These are phyloP conservation scores for Neofusicoccum cordaticola DNA, from an alignment of 2,329 filamentous ascomycete species.

Conservation along the genomic window DNA sequence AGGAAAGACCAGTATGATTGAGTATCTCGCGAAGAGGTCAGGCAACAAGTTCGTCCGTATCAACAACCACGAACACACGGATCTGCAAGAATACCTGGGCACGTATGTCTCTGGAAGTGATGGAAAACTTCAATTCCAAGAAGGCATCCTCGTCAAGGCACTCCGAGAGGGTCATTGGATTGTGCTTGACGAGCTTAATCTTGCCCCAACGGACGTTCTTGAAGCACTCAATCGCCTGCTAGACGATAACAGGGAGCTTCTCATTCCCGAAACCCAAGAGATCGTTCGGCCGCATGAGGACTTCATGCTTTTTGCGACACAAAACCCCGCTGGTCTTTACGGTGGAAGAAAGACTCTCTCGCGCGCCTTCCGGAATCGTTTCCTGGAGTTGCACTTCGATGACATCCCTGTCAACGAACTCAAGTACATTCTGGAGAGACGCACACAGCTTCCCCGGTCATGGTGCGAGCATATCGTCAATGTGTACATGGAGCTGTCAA, in stretches of 20 bases:
- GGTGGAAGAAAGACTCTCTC: slow-evolving; percentile 92
- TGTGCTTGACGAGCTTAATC: slow-evolving; percentile 92
- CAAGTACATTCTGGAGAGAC: slow-evolving; percentile 82
- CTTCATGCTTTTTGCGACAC: slow-evolving; percentile 97
- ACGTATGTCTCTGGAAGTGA: slow-evolving; percentile 86
- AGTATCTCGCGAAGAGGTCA: slow-evolving; percentile 93
- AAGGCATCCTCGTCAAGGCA: slow-evolving; percentile 89
- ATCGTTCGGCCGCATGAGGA: slow-evolving; percentile 86
- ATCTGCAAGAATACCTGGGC: slow-evolving; percentile 94
- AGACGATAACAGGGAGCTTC: slow-evolving; percentile 91
- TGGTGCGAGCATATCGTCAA: slow-evolving; percentile 89
- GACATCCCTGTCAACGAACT: slow-evolving; percentile 96
- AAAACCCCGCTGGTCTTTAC: slow-evolving; percentile 94
- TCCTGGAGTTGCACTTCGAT: slow-evolving; percentile 94
- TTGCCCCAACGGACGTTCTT: slow-evolving; percentile 94
- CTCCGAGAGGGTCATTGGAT: slow-evolving; percentile 96
- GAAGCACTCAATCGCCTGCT: slow-evolving; percentile 93
- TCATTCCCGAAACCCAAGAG: slow-evolving; percentile 96
- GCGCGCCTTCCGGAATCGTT: slow-evolving; percentile 92
- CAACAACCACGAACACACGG: slow-evolving; percentile 99
- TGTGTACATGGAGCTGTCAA: slow-evolving; percentile 89
- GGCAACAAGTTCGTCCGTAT: slow-evolving; percentile 97
- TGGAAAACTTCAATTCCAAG: slow-evolving; percentile 84
- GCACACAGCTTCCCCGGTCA: slow-evolving; percentile 84
- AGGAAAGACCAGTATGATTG: slow-evolving; percentile 99